phyloP scores from a whole-genome alignment of 139 green algal genomes.

The Closterium sp. region DNA sequence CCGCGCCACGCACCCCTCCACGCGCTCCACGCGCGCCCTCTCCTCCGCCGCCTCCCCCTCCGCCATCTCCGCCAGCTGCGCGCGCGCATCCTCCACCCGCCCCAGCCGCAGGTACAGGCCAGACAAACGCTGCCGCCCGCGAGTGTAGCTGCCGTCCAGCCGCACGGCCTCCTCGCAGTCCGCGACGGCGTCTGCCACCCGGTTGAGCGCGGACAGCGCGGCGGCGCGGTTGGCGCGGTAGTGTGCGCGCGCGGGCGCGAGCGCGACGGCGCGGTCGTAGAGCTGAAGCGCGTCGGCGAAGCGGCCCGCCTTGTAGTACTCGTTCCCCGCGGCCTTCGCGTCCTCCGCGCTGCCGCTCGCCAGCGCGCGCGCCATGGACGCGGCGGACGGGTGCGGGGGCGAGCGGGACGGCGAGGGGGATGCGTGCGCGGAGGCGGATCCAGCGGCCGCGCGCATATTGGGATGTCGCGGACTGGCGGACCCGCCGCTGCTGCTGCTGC shows the following conservation, averaged over 20 bases:
- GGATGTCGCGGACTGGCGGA: neutral
- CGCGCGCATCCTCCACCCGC: conserved; percentile 21
- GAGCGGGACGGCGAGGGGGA: neutral
- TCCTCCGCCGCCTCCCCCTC: conserved; percentile 14
- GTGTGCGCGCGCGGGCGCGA: conserved; percentile 1
- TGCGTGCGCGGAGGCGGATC: neutral
- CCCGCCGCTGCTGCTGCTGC: neutral
- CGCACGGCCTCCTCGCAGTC: conserved; percentile 30
- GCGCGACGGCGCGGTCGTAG: conserved; percentile 7
- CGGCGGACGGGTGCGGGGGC: neutral
- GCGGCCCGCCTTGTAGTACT: conserved; percentile 17
- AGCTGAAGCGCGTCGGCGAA: conserved; percentile 24
- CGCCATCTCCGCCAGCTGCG: neutral
- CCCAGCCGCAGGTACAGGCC: conserved; percentile 23
- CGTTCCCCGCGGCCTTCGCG: conserved; percentile 2
- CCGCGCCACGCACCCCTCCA: conserved; percentile 3
- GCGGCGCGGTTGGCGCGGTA: conserved; percentile 37
- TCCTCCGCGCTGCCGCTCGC: conserved; percentile 8
- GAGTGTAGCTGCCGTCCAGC: conserved; percentile 27
- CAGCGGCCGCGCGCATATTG: neutral
- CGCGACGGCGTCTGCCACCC: conserved; percentile 15
- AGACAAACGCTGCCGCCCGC: conserved; percentile 10
- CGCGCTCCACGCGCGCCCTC: neutral
- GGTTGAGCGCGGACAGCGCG: conserved; percentile 5
- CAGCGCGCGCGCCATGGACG: neutral